Evolutionary conservation across 371 early-diverging fungal genomes (phyloP), one percentile per base, ranked within the genome.

Genomic region (Actinomucor elegans): DNA sequence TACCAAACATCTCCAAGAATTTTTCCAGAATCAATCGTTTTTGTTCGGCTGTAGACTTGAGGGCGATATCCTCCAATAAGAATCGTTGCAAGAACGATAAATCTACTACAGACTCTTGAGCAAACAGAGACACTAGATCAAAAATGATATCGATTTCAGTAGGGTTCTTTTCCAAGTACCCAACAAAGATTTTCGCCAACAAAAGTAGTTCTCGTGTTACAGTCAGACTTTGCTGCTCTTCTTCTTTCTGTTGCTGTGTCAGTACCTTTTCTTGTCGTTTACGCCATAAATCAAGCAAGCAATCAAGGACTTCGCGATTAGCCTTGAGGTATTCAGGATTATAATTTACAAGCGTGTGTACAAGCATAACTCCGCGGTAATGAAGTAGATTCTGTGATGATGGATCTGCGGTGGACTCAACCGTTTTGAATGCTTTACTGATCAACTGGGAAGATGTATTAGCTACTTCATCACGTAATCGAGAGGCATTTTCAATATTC

Each of bases 121-220:
- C 75, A 64, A 94, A 91, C n/a, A 87, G 80, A 14, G 84, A 69
- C n/a, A 89, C 75, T 48, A 94, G 65, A 36, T 90, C 90, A 57
- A 91, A 93, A 0, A 92, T 70, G 21, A 91, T 54, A 26, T 87
- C 87, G 17, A 85, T 67, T 34, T 92, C 87, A 17, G 78, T 78
- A 7, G 76, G 82, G n/a, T 85, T 78, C 18, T 71, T 63, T 47
- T 68, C 74, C 49, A 81, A 57, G 55, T 88, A 86, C 6, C 67
- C 63, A 38, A 93, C 86, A 46, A 92, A 87, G 5, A 92, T 84
- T 34, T 92, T 84, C 5, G 85, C 70, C 18, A 92, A 24, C 46
- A 78, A 77, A 34, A 83, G 75, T 0, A 82, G 73, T 60, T 84
- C 86, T 7, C 76, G 77, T 10, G 77, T 67, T 21, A 71, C 73